Evolutionary conservation across 164 flowering plant species (phyloP), one percentile per base, ranked within the genome.

Genomic region (Umbellularia californica): DNA sequence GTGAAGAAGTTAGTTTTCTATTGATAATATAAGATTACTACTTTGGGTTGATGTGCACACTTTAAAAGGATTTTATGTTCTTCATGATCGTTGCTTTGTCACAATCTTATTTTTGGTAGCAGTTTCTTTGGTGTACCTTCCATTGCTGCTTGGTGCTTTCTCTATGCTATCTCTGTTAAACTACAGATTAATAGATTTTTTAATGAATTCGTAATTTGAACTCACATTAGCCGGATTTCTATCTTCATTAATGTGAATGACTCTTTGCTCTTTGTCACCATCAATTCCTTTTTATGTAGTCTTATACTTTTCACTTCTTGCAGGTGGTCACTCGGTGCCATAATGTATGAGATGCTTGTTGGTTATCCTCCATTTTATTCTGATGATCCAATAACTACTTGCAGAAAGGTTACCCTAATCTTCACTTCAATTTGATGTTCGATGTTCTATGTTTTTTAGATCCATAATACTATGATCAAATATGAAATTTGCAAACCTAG

Each of bases 271-370:
- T 5, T 51, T 63, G 9, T n/a, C 11, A 30, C 10, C 20, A 7
- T 70, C 20, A 52, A 10, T 4, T 17, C 6, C 67, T 24, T 28
- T 23, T 17, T 33, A 13, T 33, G 9, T 67, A 67, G 15, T 23
- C 24, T 74, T 50, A 67, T 66, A 25, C 51, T 66, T 28, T 69
- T 22, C 62, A 23, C 24, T 70, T 52, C 75, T 70, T 74, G 76
- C 85, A 88, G 90, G 90, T 88, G 90, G 90, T 86, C 90, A 4
- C 81, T 88, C n/a, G 90, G 90, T 25, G 90, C 90, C 68, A 88
- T 88, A 70, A 83, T 88, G 90, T 88, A 83, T 79, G 90, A 88
- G 80, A 88, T 88, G 90, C 90, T 88, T 77, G 83, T 88, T 63
- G 90, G 90, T 68, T 88, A 88, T 70, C 89, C 90, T n/a, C 90